Percentiles rank a stretch among this genome's conserved stretches.
These are phyloP conservation scores for Acorus calamus DNA, from an alignment of 106 monocot genomes.

Conservation along the genomic window DNA sequence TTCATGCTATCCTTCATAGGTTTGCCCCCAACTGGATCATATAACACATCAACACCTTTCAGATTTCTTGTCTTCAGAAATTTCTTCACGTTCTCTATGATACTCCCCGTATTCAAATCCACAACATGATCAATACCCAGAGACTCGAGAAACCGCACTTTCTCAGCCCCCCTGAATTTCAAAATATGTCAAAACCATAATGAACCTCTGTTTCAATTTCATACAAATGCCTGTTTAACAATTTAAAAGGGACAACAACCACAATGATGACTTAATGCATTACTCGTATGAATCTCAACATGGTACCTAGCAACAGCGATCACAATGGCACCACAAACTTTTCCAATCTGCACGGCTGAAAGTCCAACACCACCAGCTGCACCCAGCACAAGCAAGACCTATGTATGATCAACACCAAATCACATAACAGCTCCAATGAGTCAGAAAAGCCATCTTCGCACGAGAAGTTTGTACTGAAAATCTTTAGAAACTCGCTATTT, in stretches of 20 bases:
- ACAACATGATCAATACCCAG: conserved; percentile 84
- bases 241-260: not conserved
- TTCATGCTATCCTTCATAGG: conserved; percentile 74
- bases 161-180: conserved; percentile 66
- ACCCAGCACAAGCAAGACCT: conserved; percentile 98
- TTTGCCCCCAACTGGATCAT: conserved; percentile 98
- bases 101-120: conserved; percentile 44
- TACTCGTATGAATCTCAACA: not conserved
- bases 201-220: not conserved
- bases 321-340: conserved; percentile 87
- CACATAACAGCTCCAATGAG: no score
- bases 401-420: no score
- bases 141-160: conserved; percentile 59
- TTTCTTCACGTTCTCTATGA: conserved; percentile 59
- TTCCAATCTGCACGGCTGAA: conserved; percentile 95
- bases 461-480: no score
- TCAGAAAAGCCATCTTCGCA: no score
- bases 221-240: not conserved
- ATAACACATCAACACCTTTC: conserved; percentile 89
- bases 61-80: conserved; percentile 68
- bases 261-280: not conserved
- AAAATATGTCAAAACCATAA: conserved; percentile 2
- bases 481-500: no score
- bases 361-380: conserved; percentile 24
- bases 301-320: conserved; percentile 98